Base-by-base conservation (phyloP, 2,329 filamentous ascomycete species). In the Mycogone perniciosa region DNA sequence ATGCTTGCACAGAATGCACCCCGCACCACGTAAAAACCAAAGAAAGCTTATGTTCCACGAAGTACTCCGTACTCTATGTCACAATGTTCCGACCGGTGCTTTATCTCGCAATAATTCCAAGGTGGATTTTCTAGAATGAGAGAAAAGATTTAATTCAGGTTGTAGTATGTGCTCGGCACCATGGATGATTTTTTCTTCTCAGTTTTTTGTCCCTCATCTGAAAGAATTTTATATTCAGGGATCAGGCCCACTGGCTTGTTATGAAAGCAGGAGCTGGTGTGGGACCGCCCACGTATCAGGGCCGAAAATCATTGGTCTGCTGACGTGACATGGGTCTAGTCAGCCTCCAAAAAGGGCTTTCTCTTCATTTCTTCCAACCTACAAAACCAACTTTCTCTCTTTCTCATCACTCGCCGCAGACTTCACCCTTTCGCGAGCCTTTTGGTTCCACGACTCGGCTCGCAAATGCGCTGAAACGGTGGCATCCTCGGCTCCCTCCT, bases 401-500 rank as follows among this genome's bases (percentile, higher is more conserved):
- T 43, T 43, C 51, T n/a, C 43, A 11, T 10, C 31, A 38, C 40
- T 38, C 26, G 40, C 30, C 47, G 31, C 41, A 39, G 39, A 35
- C 26, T 13, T 31, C 39, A 40, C 20, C 42, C n/a, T 39, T 20
- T 42, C 35, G 31, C 44, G 44, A 41, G 41, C 53, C 41, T 26
- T 30, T 31, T 48, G 40, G 39, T 55, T 48, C 40, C 43, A 51
- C 50, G 44, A 41, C 52, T 54, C 51, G 45, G 52, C 50, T 55
- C 51, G 44, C 50, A 48, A 48, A 57, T 58, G 56, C 53, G 45
- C 54, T 58, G 51, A 58, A 49, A 47, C 44, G 46, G 29, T 39
- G 31, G 38, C 40, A 41, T 45, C n/a, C 42, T 46, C 50, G 54
- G 48, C 48, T 52, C 35, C 48, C 38, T 48, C 47, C 29, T 55